Percentiles rank a stretch among this genome's conserved stretches.
These are phyloP conservation scores for Mallotus japonicus DNA, from an alignment of 441 rosid species.

Conservation along the genomic window DNA sequence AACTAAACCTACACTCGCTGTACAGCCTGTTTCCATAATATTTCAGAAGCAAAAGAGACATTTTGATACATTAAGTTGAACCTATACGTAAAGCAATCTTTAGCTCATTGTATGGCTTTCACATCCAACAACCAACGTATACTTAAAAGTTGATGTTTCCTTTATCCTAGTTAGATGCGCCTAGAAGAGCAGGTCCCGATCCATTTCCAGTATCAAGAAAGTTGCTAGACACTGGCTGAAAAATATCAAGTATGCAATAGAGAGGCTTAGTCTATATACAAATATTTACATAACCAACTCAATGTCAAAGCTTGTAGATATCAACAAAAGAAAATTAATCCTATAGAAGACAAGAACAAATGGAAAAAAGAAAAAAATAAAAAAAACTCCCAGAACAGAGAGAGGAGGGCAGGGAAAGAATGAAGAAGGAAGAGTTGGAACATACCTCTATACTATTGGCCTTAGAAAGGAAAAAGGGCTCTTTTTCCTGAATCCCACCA, in stretches of 20 bases:
- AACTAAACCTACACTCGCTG: slow-evolving; percentile 25
- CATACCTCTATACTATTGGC: slow-evolving; percentile 48
- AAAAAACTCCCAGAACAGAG: background rate
- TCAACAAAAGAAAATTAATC: background rate
- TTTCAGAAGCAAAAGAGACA: background rate
- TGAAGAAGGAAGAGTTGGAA: background rate
- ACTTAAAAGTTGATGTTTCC: background rate
- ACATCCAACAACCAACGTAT: slow-evolving; percentile 1
- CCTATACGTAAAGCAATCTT: background rate
- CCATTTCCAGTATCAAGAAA: slow-evolving; percentile 60
- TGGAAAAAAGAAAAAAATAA: background rate
- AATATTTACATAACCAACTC: background rate
- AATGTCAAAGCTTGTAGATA: background rate
- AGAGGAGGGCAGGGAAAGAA: background rate
- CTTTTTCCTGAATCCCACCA: slow-evolving; percentile 62
- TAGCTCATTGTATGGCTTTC: slow-evolving; percentile 10
- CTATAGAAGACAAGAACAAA: background rate
- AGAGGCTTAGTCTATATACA: slow-evolving; percentile 21
- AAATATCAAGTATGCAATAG: slow-evolving; percentile 16
- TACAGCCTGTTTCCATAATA: slow-evolving; percentile 18
- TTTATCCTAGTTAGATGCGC: slow-evolving; percentile 35
- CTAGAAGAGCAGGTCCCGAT: slow-evolving; percentile 48
- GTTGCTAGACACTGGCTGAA: slow-evolving; percentile 60
- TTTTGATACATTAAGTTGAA: no score
- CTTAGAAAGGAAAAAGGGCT: slow-evolving; percentile 60